phyloP scores from a whole-genome alignment of 257 asterid genomes.

The Handroanthus guayacan region DNA sequence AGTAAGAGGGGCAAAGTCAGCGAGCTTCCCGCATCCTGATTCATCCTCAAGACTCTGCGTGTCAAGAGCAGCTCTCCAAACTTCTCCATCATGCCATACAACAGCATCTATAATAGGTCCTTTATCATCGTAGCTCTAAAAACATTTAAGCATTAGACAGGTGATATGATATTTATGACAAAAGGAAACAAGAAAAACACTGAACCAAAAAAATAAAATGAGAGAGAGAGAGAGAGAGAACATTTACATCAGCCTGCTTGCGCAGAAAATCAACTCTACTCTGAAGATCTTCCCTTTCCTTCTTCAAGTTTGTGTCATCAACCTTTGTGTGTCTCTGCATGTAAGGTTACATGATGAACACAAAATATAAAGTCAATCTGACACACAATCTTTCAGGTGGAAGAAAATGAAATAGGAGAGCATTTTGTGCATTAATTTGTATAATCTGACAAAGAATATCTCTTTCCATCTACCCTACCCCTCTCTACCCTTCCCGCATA shows the following conservation, averaged over 20 bases:
- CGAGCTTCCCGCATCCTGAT: conserved; percentile 81
- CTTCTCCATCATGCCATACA: conserved; percentile 96
- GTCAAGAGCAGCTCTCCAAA: conserved; percentile 98
- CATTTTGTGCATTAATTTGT: conserved; percentile 12
- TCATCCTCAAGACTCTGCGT: conserved; percentile 88
- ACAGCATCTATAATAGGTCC: conserved; percentile 98
- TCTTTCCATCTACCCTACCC: background rate
- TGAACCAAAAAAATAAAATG: too few species aligned
- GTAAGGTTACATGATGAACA: conserved; percentile 32
- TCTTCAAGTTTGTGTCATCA: conserved; percentile 70
- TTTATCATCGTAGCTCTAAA: conserved; percentile 88
- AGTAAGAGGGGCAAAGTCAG: conserved; percentile 88
- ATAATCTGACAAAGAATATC: background rate
- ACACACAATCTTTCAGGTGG: conserved; percentile 24
- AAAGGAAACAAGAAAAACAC: conserved; percentile 16
- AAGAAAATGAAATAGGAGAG: conserved; percentile 31
- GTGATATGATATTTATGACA: conserved; percentile 33
- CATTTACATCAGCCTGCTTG: conserved; percentile 85
- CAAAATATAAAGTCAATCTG: conserved; percentile 25
- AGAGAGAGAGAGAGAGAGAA: background rate
- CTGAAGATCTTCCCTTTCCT: conserved; percentile 86
- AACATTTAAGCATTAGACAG: conserved; percentile 32
- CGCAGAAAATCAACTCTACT: conserved; percentile 85
- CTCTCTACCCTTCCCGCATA: background rate
- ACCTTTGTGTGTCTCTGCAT: conserved; percentile 71